A percentile compares a stretch with the other conserved stretches of the same genome.
These are phyloP conservation scores for Linnemannia schmuckeri DNA, from an alignment of 192 early-diverging fungal genomes.

Conservation along the genomic window DNA sequence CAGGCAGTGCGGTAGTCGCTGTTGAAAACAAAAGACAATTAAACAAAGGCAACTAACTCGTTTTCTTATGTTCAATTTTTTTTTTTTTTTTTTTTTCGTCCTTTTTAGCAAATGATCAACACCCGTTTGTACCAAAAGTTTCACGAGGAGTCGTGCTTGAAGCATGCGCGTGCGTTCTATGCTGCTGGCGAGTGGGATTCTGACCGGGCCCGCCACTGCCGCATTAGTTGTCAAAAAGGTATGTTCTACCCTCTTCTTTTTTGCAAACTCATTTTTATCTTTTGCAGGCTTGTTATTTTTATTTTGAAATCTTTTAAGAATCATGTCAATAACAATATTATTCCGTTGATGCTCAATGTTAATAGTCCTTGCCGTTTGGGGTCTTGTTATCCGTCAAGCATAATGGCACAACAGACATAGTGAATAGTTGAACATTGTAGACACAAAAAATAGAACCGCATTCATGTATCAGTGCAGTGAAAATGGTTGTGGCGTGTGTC, in stretches of 20 bases:
- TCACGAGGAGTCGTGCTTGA: slow-evolving; percentile 68
- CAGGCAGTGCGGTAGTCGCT: not conserved
- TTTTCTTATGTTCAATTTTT: slow-evolving; percentile 9
- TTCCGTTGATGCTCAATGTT: not conserved
- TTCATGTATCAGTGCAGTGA: too few relatives aligned
- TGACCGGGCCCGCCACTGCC: slow-evolving; percentile 60
- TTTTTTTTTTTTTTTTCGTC: slow-evolving; percentile 6
- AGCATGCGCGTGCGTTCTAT: slow-evolving; percentile 68
- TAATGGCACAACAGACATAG: not conserved
- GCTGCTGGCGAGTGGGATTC: slow-evolving; percentile 66
- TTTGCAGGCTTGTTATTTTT: not conserved
- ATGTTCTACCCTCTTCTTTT: not conserved
- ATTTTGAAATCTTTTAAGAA: not conserved
- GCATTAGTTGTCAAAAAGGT: slow-evolving; percentile 59
- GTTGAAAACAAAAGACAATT: not conserved
- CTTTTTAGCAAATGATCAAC: slow-evolving; percentile 63
- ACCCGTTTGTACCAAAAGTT: slow-evolving; percentile 70
- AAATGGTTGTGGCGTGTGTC: too few relatives aligned
- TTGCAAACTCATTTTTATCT: not conserved
- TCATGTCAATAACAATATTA: not conserved
- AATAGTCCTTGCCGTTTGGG: slow-evolving; percentile 39
- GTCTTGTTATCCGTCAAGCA: slow-evolving; percentile 45
- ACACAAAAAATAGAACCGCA: too few relatives aligned
- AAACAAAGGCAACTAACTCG: not conserved
- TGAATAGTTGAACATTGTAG: not conserved